phyloP scores from a whole-genome alignment of 371 early-diverging fungal species.

The Mortierella sp. region DNA sequence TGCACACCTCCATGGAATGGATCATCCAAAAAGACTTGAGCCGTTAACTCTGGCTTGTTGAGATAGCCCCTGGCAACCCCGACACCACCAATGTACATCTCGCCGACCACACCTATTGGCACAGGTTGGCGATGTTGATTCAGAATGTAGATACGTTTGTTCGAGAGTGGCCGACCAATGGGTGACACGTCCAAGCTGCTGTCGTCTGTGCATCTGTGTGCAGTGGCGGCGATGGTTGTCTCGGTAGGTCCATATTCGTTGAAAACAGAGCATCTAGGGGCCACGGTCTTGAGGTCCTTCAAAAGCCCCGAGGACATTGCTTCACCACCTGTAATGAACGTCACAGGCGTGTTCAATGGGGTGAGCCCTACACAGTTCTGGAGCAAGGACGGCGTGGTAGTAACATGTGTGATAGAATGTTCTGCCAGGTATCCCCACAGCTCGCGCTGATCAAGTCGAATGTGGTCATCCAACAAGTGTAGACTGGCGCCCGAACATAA shows the following conservation, averaged over 20 bases:
- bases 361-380: neutral
- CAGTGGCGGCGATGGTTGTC: neutral
- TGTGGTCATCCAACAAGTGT: neutral
- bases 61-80: neutral
- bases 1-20: conserved; percentile 6
- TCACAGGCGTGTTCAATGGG: neutral
- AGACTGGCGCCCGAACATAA: conserved; percentile 1
- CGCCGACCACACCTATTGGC: conserved; percentile 38
- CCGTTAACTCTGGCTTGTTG: neutral
- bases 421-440: neutral
- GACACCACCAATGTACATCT: conserved; percentile 3
- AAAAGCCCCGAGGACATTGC: neutral
- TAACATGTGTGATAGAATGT: neutral
- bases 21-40: no score
- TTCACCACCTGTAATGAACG: conserved; percentile 6
- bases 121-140: conserved; percentile 6
- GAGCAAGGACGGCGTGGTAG: neutral
- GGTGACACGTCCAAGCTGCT: neutral
- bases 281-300: neutral
- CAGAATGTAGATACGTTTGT: conserved; percentile 7
- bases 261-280: neutral
- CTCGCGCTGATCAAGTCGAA: neutral
- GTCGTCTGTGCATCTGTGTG: neutral
- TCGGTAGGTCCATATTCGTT: conserved; percentile 24
- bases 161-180: conserved; percentile 6